A percentile compares a stretch with the other conserved stretches of the same genome.
These are phyloP conservation scores for Starmerella vitae DNA, from an alignment of 805 yeast genomes.

Conservation along the genomic window DNA sequence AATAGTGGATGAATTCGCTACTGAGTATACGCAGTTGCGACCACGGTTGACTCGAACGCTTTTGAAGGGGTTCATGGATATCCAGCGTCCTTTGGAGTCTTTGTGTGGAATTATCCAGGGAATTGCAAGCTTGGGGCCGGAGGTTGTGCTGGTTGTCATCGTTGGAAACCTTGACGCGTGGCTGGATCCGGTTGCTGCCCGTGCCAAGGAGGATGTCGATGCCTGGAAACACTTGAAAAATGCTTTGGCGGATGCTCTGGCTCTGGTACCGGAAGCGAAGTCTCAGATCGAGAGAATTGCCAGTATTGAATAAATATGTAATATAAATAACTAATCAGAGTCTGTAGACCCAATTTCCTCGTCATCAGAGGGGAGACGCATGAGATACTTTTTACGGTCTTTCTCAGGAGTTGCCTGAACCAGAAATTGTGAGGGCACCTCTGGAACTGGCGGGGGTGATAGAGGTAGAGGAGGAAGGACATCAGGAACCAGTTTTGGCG, in stretches of 20 bases:
- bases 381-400: constrained; percentile 5
- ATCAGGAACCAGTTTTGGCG: too few species aligned
- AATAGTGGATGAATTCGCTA: constrained; percentile 67
- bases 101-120: constrained; percentile 88
- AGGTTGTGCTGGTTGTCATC: constrained; percentile 70
- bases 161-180: constrained; percentile 77
- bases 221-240: constrained; percentile 18
- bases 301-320: too few species aligned
- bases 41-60: constrained; percentile 91
- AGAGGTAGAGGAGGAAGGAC: constrained; percentile 1
- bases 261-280: constrained; percentile 10
- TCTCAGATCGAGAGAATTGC: constrained; percentile 7
- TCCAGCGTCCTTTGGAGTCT: constrained; percentile 72
- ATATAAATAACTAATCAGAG: constrained; percentile 9
- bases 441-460: not conserved
- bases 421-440: not conserved
- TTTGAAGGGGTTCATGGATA: constrained; percentile 76
- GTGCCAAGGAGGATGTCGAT: constrained; percentile 27
- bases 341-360: constrained; percentile 19
- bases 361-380: constrained; percentile 5
- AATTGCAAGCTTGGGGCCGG: constrained; percentile 68
- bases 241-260: constrained; percentile 19
- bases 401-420: constrained; percentile 11
- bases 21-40: constrained; percentile 73
- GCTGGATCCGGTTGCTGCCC: constrained; percentile 38